Evolutionary conservation across 2,329 filamentous ascomycete species (phyloP).

Genomic region (Xylariaceae sp.): DNA sequence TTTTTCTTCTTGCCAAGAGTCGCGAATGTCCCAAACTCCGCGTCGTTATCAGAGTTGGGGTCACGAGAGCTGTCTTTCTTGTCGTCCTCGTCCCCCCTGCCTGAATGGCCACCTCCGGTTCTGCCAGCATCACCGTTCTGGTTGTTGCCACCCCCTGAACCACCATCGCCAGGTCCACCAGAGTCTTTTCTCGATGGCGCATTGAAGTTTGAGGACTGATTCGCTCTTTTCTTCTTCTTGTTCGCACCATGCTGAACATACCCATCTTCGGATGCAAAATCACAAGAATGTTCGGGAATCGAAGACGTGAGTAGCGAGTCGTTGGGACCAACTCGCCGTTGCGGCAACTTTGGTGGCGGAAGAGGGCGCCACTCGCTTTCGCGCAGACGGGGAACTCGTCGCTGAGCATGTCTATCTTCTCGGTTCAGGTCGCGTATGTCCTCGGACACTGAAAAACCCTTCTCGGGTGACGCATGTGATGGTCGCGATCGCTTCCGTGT

Average conservation of each 20-base stretch:
- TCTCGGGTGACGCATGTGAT: conserved; percentile 16
- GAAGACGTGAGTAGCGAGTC: conserved; percentile 42
- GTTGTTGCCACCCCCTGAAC: conserved; percentile 29
- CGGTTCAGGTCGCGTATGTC: conserved; percentile 20
- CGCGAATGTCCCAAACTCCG: conserved; percentile 43
- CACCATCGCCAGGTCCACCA: conserved; percentile 33
- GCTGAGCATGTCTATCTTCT: conserved; percentile 25
- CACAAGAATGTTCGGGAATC: conserved; percentile 43
- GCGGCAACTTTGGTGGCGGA: conserved; percentile 20
- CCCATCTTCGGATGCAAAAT: conserved; percentile 52
- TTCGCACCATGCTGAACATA: conserved; percentile 52
- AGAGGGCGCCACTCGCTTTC: conserved; percentile 22
- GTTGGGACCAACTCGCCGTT: conserved; percentile 28
- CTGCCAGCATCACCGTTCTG: conserved; percentile 34
- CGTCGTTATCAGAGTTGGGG: conserved; percentile 28
- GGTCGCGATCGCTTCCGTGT: conserved; percentile 36
- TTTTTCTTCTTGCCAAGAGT: conserved; percentile 47
- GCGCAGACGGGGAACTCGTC: conserved; percentile 26
- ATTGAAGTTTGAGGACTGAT: conserved; percentile 18
- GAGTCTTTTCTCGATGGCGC: conserved; percentile 35
- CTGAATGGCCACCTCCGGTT: conserved; percentile 28
- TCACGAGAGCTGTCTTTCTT: conserved; percentile 34
- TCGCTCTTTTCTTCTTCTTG: conserved; percentile 44
- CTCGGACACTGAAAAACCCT: conserved; percentile 17
- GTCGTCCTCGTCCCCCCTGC: conserved; percentile 34